phyloP scores from a whole-genome alignment of 2,329 filamentous ascomycete genomes.

The Samsoniella hepiali region DNA sequence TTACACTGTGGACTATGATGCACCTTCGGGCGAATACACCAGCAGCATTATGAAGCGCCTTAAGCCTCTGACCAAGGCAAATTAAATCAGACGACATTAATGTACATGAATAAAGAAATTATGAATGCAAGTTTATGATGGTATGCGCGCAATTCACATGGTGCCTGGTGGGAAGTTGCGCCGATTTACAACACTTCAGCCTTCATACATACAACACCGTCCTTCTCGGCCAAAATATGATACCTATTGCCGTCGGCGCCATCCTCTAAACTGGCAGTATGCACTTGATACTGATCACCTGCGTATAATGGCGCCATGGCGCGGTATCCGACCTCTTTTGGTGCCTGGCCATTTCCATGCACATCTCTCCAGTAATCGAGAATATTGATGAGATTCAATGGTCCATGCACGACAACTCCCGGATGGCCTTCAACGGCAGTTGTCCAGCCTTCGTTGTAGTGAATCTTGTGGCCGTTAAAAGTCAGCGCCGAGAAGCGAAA shows the following conservation, averaged over 20 bases:
- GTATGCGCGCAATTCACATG: not conserved
- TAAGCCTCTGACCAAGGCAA: conserved; percentile 22
- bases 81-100: not conserved
- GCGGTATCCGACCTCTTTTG: conserved; percentile 56
- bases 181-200: conserved; percentile 6
- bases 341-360: conserved; percentile 29
- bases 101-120: not conserved
- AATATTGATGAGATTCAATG: conserved; percentile 70
- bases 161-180: not conserved
- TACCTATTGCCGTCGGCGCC: not conserved
- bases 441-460: conserved; percentile 69
- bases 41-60: conserved; percentile 27
- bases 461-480: conserved; percentile 83
- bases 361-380: conserved; percentile 64
- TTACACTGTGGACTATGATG: conserved; percentile 50
- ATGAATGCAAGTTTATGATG: not conserved
- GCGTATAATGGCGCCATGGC: conserved; percentile 70
- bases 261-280: not conserved
- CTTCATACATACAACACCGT: conserved; percentile 18
- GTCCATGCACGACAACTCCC: conserved; percentile 74
- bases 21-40: conserved; percentile 34
- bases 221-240: conserved; percentile 13
- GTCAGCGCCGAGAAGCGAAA: conserved; percentile 84
- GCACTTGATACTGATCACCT: conserved; percentile 51
- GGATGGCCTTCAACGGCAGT: conserved; percentile 65